Conservation (phyloP, 2,329 filamentous ascomycete species). For the Aspergillus eucalypticola region DNA sequence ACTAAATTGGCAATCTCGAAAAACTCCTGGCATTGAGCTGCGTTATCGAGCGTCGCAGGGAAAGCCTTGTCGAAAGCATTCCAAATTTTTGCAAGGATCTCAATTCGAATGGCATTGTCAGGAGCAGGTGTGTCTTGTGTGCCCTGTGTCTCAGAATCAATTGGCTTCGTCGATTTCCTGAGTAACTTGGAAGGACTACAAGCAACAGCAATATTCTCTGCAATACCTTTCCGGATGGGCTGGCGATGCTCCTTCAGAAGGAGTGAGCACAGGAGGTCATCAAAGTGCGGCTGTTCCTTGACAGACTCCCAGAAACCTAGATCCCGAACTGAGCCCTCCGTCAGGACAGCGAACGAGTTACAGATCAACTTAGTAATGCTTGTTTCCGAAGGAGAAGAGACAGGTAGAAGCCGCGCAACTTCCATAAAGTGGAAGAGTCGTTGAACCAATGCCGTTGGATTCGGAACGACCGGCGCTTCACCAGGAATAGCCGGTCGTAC, state of each 20-base stretch:
- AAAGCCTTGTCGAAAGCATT: slow-evolving; percentile 43
- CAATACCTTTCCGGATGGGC: slow-evolving; percentile 39
- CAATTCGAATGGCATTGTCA: slow-evolving; percentile 35
- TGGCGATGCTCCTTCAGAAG: slow-evolving; percentile 48
- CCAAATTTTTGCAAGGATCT: slow-evolving; percentile 50
- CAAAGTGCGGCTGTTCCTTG: slow-evolving; percentile 39
- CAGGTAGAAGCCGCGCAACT: slow-evolving; percentile 22
- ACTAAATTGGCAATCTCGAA: slow-evolving; percentile 47
- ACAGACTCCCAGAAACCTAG: slow-evolving; percentile 48
- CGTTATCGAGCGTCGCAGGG: slow-evolving; percentile 38
- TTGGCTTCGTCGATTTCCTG: slow-evolving; percentile 28
- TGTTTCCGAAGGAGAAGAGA: slow-evolving; percentile 17
- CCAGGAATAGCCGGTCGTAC: slow-evolving; percentile 28
- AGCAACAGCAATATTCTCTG: slow-evolving; percentile 41
- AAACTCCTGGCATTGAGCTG: slow-evolving; percentile 46
- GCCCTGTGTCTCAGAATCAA: slow-evolving; percentile 20
- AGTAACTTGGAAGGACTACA: slow-evolving; percentile 35
- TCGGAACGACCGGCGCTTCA: slow-evolving; percentile 32
- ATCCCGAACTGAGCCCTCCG: slow-evolving; percentile 53
- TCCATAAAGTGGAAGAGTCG: slow-evolving; percentile 40
- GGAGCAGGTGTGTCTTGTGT: slow-evolving; percentile 10
- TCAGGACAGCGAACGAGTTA: slow-evolving; percentile 49
- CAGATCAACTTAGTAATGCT: slow-evolving; percentile 42
- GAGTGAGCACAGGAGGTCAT: slow-evolving; percentile 42
- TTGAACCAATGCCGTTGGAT: slow-evolving; percentile 39